Evolutionary conservation across 2,329 filamentous ascomycete species (phyloP).

Genomic region (Alternaria burnsii): DNA sequence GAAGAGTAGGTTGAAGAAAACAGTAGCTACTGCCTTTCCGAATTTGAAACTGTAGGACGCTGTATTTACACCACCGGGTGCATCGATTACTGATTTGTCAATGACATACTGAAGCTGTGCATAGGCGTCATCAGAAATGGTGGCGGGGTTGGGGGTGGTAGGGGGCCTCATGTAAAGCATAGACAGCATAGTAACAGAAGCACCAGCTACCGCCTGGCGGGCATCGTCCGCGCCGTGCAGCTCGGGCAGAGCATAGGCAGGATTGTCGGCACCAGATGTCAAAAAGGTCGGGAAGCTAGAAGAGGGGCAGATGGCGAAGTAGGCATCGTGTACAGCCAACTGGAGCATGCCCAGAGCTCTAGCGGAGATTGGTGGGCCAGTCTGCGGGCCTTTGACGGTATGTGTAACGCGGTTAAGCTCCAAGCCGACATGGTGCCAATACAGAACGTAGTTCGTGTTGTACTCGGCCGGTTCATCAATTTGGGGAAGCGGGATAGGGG

Average conservation of each 20-base stretch:
- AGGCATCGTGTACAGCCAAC: slow-evolving; percentile 36
- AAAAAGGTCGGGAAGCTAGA: slow-evolving; percentile 27
- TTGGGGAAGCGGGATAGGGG: slow-evolving; percentile 16
- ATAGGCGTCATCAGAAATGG: slow-evolving; percentile 21
- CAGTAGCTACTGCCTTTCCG: slow-evolving; percentile 28
- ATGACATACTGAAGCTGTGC: slow-evolving; percentile 20
- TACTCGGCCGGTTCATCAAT: slow-evolving; percentile 22
- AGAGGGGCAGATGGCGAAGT: slow-evolving; percentile 32
- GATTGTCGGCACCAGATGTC: slow-evolving; percentile 5
- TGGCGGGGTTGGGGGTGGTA: slow-evolving; percentile 2
- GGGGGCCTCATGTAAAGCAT: slow-evolving; percentile 23
- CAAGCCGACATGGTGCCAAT: slow-evolving; percentile 23
- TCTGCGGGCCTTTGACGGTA: slow-evolving; percentile 19
- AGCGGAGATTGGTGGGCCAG: slow-evolving; percentile 22
- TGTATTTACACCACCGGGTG: slow-evolving; percentile 20
- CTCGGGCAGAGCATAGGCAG: slow-evolving; percentile 20
- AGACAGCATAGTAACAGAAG: slow-evolving; percentile 28
- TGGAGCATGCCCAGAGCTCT: slow-evolving; percentile 33
- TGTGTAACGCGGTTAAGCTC: slow-evolving; percentile 25
- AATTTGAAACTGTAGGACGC: slow-evolving; percentile 30
- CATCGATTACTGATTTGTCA: slow-evolving; percentile 2
- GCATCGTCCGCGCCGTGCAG: slow-evolving; percentile 23
- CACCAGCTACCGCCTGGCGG: slow-evolving; percentile 32
- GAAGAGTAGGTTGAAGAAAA: slow-evolving; percentile 29
- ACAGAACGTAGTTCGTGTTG: slow-evolving; percentile 22